Percentiles rank a stretch among this genome's conserved stretches.
These are phyloP conservation scores for Cladorrhinum samala DNA, from an alignment of 495 filamentous ascomycete genomes.

Conservation along the genomic window DNA sequence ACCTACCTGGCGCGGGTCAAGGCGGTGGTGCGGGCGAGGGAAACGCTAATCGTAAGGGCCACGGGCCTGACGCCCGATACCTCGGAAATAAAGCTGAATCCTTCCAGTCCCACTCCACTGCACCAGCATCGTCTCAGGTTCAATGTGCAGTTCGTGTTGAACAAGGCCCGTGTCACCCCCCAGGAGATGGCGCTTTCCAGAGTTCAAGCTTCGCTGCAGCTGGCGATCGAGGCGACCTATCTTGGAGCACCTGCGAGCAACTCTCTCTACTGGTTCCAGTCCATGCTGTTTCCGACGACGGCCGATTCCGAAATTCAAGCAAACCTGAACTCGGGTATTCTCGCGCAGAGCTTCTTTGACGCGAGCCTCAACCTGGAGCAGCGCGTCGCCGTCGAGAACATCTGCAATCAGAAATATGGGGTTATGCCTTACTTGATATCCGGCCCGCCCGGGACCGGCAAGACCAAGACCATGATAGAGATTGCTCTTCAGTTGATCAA, in stretches of 20 bases:
- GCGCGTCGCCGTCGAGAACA: slow-evolving; percentile 41
- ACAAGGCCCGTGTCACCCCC: neutral
- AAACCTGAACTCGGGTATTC: slow-evolving; percentile 28
- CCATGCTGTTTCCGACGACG: slow-evolving; percentile 46
- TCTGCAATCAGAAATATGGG: slow-evolving; percentile 41
- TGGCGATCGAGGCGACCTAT: neutral
- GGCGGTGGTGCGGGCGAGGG: slow-evolving; percentile 14
- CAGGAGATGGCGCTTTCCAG: neutral
- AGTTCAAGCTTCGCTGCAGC: neutral
- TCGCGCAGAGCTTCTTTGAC: slow-evolving; percentile 33
- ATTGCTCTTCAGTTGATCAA: slow-evolving; percentile 31
- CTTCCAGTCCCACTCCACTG: neutral
- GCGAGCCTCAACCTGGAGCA: slow-evolving; percentile 47
- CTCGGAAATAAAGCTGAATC: neutral
- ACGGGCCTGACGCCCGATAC: slow-evolving; percentile 7
- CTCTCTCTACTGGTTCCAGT: slow-evolving; percentile 32
- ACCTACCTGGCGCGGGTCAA: slow-evolving; percentile 24
- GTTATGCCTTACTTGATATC: slow-evolving; percentile 47
- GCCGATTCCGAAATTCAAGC: slow-evolving; percentile 35
- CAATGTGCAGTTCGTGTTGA: neutral
- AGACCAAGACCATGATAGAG: slow-evolving; percentile 52
- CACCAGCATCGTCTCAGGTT: neutral
- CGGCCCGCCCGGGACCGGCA: slow-evolving; percentile 50
- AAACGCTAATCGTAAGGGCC: slow-evolving; percentile 15
- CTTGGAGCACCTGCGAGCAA: neutral